Base-by-base conservation (phyloP, 2,329 filamentous ascomycete species). In the Talaromyces sp. region DNA sequence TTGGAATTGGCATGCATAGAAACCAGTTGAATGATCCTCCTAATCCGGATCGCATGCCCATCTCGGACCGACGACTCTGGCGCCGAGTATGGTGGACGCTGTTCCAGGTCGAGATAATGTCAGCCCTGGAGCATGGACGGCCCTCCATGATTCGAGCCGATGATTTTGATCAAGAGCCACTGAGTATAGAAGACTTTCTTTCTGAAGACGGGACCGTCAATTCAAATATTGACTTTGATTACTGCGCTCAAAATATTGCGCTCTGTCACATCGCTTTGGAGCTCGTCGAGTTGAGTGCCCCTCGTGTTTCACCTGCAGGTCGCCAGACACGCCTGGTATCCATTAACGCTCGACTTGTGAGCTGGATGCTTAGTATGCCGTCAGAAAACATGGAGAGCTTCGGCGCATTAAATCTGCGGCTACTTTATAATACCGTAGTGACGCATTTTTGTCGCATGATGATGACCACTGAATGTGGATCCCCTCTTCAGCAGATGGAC, bases 41-140 rank as follows among this genome's bases (percentile, higher is more conserved):
- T 5, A 41, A 31, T 19, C 40, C 40, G 9, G 19, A 13, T 43
- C n/a, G 37, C 25, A 54, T 54, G 51, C 51, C 51, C 28, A 11
- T 43, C 22, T 36, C n/a, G 2, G 51, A 43, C 9, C 37, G 37
- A 41, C 37, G 51, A 31, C 22, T 41, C 15, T 54, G 40, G 22
- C 22, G 51, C 10, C n/a, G 51, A 41, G 28, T 54, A 5, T 52
- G 48, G 48, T 54, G 37, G 37, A 43, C 22, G n/a, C 25, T 54
- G 1, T 11, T 54, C n/a, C 37, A 54, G 15, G 22, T 54, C 15
- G 37, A 41, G n/a, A 17, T 35, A 8, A 9, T 54, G 15, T 11
- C 28, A 6, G 28, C 21, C 2, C 22, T 54, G 5, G 15, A 41
- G 15, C 25, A 41, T 31, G 51, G 51, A 5, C 51, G 51, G 22